Evolutionary conservation across 768 basidiomycete genomes (phyloP), one percentile per base, ranked within the genome.

Genomic region (Clavaria fumosa): DNA sequence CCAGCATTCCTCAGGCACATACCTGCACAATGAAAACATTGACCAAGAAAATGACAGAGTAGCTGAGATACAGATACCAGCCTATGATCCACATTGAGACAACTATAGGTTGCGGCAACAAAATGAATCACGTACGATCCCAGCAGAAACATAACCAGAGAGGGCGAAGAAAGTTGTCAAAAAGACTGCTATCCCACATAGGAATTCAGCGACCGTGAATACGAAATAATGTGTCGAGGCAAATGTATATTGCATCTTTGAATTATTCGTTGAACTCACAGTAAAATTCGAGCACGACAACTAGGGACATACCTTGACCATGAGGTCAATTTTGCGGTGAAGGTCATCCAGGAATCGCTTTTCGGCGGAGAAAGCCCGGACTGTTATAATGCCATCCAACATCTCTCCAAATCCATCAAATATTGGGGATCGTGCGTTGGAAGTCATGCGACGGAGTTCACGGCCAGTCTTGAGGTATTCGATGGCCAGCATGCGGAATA

Each of bases 211-310:
- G 44, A 81, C 75, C 40, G 91, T 55, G 23, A 90, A 57, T 2
- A 93, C 64, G 83, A 81, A 88, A 34, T 85, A 62, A 46, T 84
- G 88, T 5, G 74, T 77, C 84, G 88, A 86, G 86, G 86, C 86
- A 56, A 81, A 81, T 10, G 61, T 69, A 50, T 85, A 83, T 78
- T 76, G 82, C 79, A 83, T 80, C 76, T 75, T n/a, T n/a, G 42
- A 34, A n/a, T n/a, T n/a, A n/a, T 3, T 15, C 28, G 5, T 42
- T 21, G 33, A 15, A 33, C 32, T 14, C 11, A 15, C n/a, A n/a
- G 43, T 17, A 19, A 15, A 37, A 15, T 38, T 42, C 7, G n/a
- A 4, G 32, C 31, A 22, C 34, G n/a, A n/a, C n/a, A n/a, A n/a
- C n/a, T n/a, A 4, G 1, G 37, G 3, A 20, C 46, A 24, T 39